These are phyloP conservation scores for Protomyces gravidus DNA, from an alignment of 1,139 yeast genomes.

Conservation along the genomic window DNA sequence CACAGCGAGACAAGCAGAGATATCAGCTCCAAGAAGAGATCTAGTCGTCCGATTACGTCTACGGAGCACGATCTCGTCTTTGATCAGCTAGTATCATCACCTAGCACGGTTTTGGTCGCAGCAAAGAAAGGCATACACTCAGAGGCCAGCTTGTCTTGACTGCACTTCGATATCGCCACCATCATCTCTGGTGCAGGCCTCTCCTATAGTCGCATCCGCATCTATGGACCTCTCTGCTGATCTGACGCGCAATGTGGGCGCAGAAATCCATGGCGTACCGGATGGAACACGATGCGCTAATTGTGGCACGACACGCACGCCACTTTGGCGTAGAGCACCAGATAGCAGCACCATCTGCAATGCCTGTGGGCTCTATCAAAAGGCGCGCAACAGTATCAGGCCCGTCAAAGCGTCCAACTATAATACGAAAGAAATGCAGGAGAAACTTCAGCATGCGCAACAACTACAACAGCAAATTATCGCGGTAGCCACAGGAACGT, in stretches of 20 bases:
- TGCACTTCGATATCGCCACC: no score
- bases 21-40: no score
- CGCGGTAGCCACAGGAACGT: slow-evolving; percentile 21
- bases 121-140: no score
- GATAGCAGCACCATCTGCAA: slow-evolving; percentile 61
- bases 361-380: slow-evolving; percentile 58
- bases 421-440: background rate
- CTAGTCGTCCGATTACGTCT: background rate
- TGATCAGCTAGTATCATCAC: no score
- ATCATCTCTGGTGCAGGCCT: no score
- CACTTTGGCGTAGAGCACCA: slow-evolving; percentile 67
- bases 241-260: slow-evolving; percentile 9
- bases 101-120: no score
- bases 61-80: background rate
- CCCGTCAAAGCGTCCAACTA: slow-evolving; percentile 8
- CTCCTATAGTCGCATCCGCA: no score
- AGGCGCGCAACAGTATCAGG: slow-evolving; percentile 41
- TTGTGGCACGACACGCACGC: slow-evolving; percentile 65
- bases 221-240: background rate
- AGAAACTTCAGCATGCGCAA: background rate
- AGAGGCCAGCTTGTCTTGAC: no score
- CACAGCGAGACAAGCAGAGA: no score
- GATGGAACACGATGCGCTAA: slow-evolving; percentile 48
- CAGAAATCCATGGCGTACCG: slow-evolving; percentile 22
- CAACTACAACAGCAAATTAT: background rate